Evolutionary conservation across 768 basidiomycete species (phyloP), one percentile per base, ranked within the genome.

Genomic region (Termitomyces sp.): DNA sequence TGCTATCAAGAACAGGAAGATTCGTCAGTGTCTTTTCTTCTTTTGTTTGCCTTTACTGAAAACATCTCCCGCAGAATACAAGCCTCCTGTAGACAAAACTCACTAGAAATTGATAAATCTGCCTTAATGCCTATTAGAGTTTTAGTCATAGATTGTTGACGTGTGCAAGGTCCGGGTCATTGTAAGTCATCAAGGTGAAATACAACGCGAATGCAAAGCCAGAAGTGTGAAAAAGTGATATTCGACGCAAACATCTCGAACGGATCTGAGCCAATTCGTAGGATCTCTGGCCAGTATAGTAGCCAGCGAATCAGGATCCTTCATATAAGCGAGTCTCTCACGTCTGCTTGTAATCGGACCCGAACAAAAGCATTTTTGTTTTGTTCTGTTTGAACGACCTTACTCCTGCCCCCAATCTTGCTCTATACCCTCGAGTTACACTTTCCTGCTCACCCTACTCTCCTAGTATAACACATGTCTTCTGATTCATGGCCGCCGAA

Each of bases 1-100:
- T 6, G 77, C 80, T 52, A 85, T 98, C 75, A 98, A 98, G 85
- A 91, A 87, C 80, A 83, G 94, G 77, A 97, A 96, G 77, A 85
- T 97, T 58, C 64, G 92, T 92, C 60, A 72, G 90, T 83, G 4
- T 3, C 10, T 22, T 59, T 45, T 26, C 28, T 24, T 28, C 30
- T 33, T 43, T 35, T 53, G 13, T 24, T 43, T 16, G 44, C 57
- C 9, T 49, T 32, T 7, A 53, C 58, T 63, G 16, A 53, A 42
- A 14, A 48, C 40, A 24, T 45, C 7, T n/a, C 51, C 18, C 46
- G 58, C 9, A 67, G 86, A 78, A 57, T 87, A 87, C 75, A 83
- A 74, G 65, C 84, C 85, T 61, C 86, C 85, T 54, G 72, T 70
- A 63, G 75, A 79, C 65, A 83, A 82, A 69, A 72, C 71, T 56